Evolutionary conservation across 2,329 filamentous ascomycete genomes (phyloP), one percentile per base, ranked within the genome.

Genomic region (Colletotrichum gloeosporioides): DNA sequence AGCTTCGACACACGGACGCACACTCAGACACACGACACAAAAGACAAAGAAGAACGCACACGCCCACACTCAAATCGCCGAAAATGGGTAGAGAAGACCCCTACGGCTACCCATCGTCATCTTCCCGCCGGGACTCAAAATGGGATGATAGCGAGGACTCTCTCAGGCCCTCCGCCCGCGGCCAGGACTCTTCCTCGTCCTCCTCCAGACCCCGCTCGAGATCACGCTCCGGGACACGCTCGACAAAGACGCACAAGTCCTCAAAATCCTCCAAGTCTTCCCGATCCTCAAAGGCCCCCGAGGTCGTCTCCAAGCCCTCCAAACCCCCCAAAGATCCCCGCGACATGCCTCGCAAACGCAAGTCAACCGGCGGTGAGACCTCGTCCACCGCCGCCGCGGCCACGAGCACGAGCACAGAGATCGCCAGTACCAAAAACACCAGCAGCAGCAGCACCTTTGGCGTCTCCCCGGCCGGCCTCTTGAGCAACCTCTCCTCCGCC

Each of bases 401-500:
- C 31, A 63, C 31, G 7, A 64, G 34, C 62, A 49, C 29, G 39
- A 66, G 57, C 49, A 55, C 57, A 18, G 49, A 62, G 8, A 25
- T 31, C 15, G 29, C 68, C 69, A 49, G 57, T 25, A 65, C 32
- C 39, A 32, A 10, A 55, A 16, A 25, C 34, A 22, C 32, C 32
- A n/a, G 18, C 44, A 53, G 59, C 4, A 53, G 61, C n/a, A 34
- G 31, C 55, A 36, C 69, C 62, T 59, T 76, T 25, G 53, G 34
- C 8, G 66, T 76, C 70, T 69, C 69, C 0, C 73, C 73, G 6
- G 29, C 64, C 34, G 44, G 70, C 15, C 32, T 76, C 16, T 49
- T 76, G 22, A 74, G 22, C 65, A 74, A 74, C 70, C 44, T 76
- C 57, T 59, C 68, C 39, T 74, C 36, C 13, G 74, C 74, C 44